A percentile compares a stretch with the other conserved stretches of the same genome.
These are phyloP conservation scores for Xylariaceae sp. DNA, from an alignment of 2,329 filamentous ascomycete genomes.

Conservation along the genomic window DNA sequence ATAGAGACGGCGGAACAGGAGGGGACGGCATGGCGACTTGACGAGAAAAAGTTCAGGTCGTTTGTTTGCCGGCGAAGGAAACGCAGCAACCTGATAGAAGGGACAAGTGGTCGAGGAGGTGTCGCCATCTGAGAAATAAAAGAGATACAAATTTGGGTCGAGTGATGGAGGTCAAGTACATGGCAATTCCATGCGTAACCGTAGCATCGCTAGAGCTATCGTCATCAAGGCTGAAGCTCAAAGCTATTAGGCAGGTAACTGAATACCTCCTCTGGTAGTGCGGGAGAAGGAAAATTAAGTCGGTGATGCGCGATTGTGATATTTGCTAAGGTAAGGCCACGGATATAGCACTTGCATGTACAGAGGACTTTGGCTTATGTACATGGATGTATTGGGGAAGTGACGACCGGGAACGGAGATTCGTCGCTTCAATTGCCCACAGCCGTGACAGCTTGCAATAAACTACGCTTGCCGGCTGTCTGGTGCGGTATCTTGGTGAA, in stretches of 20 bases:
- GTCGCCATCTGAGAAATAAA: conserved; percentile 36
- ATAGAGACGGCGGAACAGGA: conserved; percentile 1
- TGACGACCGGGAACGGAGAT: too few species aligned
- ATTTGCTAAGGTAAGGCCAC: not conserved
- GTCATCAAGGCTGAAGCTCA: not conserved
- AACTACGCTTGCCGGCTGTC: too few species aligned
- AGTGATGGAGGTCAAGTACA: conserved; percentile 9
- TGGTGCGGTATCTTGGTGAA: too few species aligned
- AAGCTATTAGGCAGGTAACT: not conserved
- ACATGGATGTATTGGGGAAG: not conserved
- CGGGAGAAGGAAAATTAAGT: conserved; percentile 6
- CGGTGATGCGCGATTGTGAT: conserved; percentile 1
- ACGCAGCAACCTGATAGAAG: conserved; percentile 56
- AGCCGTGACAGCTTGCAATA: too few species aligned
- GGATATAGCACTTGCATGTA: not conserved
- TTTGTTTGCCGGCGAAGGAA: conserved; percentile 69
- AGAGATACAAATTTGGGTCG: not conserved
- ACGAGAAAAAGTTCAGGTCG: conserved; percentile 46
- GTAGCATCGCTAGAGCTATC: conserved; percentile 13
- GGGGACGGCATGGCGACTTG: conserved; percentile 29
- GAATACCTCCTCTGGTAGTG: not conserved
- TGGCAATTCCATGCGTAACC: conserved; percentile 4
- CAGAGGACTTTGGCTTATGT: not conserved
- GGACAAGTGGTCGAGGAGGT: conserved; percentile 41
- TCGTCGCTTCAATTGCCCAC: too few species aligned